A percentile compares a stretch with the other conserved stretches of the same genome.
phyloP scores from a whole-genome alignment of 176 grass and related monocot genomes.

The Triticum aestivum region DNA sequence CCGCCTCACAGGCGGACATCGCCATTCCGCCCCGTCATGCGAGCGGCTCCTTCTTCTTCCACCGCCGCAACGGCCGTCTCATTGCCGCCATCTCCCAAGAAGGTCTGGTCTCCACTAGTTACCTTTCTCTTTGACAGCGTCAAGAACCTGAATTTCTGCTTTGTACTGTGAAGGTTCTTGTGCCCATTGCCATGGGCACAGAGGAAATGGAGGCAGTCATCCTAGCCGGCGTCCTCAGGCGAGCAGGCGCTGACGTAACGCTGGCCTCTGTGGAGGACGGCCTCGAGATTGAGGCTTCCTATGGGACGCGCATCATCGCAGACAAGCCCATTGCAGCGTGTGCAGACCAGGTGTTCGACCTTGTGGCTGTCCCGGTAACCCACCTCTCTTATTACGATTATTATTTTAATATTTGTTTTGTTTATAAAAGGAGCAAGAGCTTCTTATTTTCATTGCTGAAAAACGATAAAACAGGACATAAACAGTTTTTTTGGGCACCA shows the following conservation, averaged over 20 bases:
- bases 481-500: too few species aligned
- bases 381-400: too few species aligned
- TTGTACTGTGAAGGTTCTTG: conserved; percentile 53
- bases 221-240: conserved; percentile 65
- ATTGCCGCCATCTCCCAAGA: conserved; percentile 31
- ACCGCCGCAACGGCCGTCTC: neutral
- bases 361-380: conserved; percentile 83
- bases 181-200: conserved; percentile 85
- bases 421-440: too few species aligned
- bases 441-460: too few species aligned
- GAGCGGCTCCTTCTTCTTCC: neutral
- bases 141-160: neutral
- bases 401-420: too few species aligned
- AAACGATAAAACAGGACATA: too few species aligned
- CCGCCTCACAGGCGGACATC: neutral
- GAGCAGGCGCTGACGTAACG: conserved; percentile 65
- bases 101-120: conserved; percentile 25
- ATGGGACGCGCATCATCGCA: conserved; percentile 61
- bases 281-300: conserved; percentile 65
- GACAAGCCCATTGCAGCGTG: conserved; percentile 64
- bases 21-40: neutral
- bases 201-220: conserved; percentile 92
- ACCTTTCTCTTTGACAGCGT: neutral
- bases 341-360: conserved; percentile 74
- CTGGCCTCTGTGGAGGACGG: conserved; percentile 68